These are phyloP conservation scores for Tuber umbilicatum DNA, from an alignment of 495 filamentous ascomycete genomes.

Conservation along the genomic window DNA sequence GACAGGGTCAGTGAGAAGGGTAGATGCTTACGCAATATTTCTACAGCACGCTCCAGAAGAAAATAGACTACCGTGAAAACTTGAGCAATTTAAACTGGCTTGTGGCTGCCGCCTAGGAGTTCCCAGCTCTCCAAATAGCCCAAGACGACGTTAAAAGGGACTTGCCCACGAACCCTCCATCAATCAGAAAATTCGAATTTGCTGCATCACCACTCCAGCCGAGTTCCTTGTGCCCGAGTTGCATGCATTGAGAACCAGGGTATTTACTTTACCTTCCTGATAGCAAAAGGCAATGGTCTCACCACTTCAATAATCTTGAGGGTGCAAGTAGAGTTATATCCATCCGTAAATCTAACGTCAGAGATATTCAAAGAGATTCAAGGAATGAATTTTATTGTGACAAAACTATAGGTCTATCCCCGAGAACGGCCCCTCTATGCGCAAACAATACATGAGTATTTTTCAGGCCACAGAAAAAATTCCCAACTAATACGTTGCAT, in stretches of 20 bases:
- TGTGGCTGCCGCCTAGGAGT: background rate
- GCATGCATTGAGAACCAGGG: background rate
- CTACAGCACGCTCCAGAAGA: background rate
- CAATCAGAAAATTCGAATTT: background rate
- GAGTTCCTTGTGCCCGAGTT: background rate
- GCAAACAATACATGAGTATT: background rate
- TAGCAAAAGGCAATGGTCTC: background rate
- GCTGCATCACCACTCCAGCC: background rate
- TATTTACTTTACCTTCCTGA: background rate
- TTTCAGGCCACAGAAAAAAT: background rate
- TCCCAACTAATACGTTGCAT: background rate
- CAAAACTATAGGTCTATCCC: background rate
- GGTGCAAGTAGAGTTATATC: too few relatives aligned
- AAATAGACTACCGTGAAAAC: background rate
- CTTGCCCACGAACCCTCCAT: background rate
- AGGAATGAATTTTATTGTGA: background rate
- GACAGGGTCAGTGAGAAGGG: background rate
- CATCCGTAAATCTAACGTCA: background rate
- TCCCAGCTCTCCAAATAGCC: background rate
- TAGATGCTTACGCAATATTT: background rate
- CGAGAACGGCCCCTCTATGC: background rate
- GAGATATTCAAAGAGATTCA: background rate
- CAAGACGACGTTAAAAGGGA: too few relatives aligned
- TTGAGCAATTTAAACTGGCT: background rate
- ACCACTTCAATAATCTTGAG: background rate